Base-by-base conservation (phyloP, 2,329 filamentous ascomycete genomes). In the Ampelomyces quisqualis region DNA sequence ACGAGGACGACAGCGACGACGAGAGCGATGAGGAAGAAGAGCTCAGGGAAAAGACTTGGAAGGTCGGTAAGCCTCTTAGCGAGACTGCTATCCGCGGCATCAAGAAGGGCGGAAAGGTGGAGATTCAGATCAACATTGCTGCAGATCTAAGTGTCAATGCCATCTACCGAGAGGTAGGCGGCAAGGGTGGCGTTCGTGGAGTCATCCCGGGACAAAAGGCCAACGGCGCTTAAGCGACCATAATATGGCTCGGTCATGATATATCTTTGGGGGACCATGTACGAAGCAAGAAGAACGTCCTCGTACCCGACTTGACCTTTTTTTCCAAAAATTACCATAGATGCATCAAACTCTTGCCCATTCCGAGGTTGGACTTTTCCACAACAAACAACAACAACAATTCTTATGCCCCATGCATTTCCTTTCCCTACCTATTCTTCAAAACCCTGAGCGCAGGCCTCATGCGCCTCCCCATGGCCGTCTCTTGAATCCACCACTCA, bases 31-130 rank as follows among this genome's bases (percentile, higher is more conserved):
- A 94, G 57, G 86, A 86, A 40, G 88, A 95, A 70, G 90, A 96
- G 74, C 79, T 84, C 62, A 80, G 90, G 51, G 87, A 95, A 73
- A 90, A 93, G 78, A 77, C 93, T 45, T 96, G 90, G 89, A 95
- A 95, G 78, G 80, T 89, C 33, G 87, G 88, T 57, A 82, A 78
- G 51, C 77, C 84, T 20, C 80, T 98, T 45, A 90, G 90, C 46
- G 93, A 98, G 76, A 85, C 88, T 8, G 86, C 85, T 21, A 73
- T 98, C 67, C 86, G 81, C 70, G 88, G 78, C 45, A 81, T 94
- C 57, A 91, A 91, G 82, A 90, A 91, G 74, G 86, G 82, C 44
- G 81, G 81, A 61, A 95, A 95, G 77, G 82, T 98, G 53, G 93
- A 98, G 77, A 84, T 97, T 39, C 94, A 89, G 67, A 81, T 97